Evolutionary conservation across 2,329 filamentous ascomycete genomes (phyloP).

Genomic region (Microsporum canis): DNA sequence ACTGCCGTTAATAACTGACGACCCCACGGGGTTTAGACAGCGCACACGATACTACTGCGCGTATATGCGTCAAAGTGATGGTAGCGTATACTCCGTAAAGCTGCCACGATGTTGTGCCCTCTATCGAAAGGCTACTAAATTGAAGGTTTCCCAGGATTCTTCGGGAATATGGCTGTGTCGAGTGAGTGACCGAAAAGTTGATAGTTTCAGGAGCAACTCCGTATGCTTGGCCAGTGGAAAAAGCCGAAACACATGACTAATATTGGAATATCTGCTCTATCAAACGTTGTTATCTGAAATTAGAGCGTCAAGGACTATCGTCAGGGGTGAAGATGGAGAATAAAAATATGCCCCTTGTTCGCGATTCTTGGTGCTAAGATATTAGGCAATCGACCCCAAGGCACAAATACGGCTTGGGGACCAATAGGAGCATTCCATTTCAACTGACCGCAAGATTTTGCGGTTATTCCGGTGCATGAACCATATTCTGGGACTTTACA

Average conservation of each 20-base stretch:
- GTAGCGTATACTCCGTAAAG: not conserved
- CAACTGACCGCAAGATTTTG: not conserved
- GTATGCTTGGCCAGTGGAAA: not conserved
- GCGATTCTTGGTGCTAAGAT: not conserved
- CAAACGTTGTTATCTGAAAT: not conserved
- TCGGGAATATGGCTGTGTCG: not conserved
- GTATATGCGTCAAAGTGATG: not conserved
- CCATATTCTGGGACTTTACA: not conserved
- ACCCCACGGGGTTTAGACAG: constrained; percentile 2
- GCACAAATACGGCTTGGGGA: not conserved
- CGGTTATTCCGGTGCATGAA: constrained; percentile 2
- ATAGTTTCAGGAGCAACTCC: not conserved
- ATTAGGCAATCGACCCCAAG: not conserved
- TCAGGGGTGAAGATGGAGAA: not conserved
- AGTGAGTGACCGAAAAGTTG: not conserved
- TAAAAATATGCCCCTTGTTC: not conserved
- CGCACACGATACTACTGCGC: not conserved
- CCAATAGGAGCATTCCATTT: not conserved
- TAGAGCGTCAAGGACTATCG: not conserved
- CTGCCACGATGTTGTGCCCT: not conserved
- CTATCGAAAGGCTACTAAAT: not conserved
- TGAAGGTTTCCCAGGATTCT: not conserved
- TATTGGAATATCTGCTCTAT: not conserved
- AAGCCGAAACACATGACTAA: not conserved
- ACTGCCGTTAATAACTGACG: not conserved